Conservation (phyloP, 371 early-diverging fungal genomes). For the Umbelopsis sp. region DNA sequence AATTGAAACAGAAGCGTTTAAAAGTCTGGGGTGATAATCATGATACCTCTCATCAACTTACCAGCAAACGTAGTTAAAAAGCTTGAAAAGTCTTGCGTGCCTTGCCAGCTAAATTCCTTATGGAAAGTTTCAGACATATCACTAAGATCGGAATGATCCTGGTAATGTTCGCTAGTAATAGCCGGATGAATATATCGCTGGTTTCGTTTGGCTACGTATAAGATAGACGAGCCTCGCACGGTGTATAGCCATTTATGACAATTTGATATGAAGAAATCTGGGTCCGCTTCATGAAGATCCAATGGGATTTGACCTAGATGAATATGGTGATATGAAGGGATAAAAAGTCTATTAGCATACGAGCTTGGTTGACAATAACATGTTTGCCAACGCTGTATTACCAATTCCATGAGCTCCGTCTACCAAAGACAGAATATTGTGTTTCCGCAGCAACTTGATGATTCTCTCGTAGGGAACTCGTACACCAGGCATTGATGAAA, state of each 20-base stretch:
- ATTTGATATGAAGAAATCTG: slow-evolving; percentile 76
- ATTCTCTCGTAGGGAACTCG: slow-evolving; percentile 63
- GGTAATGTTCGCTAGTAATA: slow-evolving; percentile 52
- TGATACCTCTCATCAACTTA: slow-evolving; percentile 13
- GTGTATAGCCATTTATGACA: slow-evolving; percentile 80
- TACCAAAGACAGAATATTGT: slow-evolving; percentile 62
- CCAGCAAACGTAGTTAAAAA: slow-evolving; percentile 52
- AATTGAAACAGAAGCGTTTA: not conserved
- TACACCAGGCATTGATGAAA: slow-evolving; percentile 58
- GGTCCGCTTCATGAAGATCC: slow-evolving; percentile 49
- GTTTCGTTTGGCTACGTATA: slow-evolving; percentile 58
- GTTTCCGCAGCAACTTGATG: slow-evolving; percentile 45
- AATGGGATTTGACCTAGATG: slow-evolving; percentile 63
- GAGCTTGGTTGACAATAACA: not conserved
- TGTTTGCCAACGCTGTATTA: slow-evolving; percentile 11
- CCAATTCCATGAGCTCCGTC: slow-evolving; percentile 78
- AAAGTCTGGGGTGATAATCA: not conserved
- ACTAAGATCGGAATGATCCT: slow-evolving; percentile 25
- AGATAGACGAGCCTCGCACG: slow-evolving; percentile 60
- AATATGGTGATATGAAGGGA: not conserved
- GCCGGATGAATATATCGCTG: slow-evolving; percentile 57
- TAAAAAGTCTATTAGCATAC: not conserved
- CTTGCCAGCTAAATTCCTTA: slow-evolving; percentile 43
- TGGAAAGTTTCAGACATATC: slow-evolving; percentile 29
- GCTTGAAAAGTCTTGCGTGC: slow-evolving; percentile 38